Evolutionary conservation across 331 rosid species (phyloP).

Genomic region (Malus hybrid): DNA sequence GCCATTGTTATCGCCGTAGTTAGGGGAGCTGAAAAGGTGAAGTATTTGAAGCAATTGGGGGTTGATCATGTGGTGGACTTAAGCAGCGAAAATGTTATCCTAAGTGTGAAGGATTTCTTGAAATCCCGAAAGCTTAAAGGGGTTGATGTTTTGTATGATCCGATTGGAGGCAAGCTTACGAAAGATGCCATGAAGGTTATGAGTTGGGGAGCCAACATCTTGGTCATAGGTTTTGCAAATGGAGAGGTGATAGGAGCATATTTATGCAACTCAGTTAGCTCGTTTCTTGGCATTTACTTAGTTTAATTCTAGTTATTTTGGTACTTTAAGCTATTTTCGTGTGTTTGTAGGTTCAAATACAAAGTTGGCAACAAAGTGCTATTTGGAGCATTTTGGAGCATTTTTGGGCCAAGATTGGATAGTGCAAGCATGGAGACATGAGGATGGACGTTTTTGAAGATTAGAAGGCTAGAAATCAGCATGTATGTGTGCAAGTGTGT

Average conservation of each 20-base stretch:
- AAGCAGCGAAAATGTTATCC: constrained; percentile 43
- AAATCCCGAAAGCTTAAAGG: constrained; percentile 70
- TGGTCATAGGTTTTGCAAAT: constrained; percentile 89
- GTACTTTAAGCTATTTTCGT: no score
- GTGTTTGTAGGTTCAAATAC: no score
- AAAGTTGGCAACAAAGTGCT: no score
- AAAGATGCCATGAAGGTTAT: constrained; percentile 70
- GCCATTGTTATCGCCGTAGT: constrained; percentile 90
- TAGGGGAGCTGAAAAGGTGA: constrained; percentile 79
- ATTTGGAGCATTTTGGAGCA: no score
- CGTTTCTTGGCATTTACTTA: no score
- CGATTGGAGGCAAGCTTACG: constrained; percentile 84
- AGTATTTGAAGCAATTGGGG: constrained; percentile 63
- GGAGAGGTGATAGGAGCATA: constrained; percentile 39
- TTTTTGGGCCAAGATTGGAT: no score
- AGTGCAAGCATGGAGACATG: no score
- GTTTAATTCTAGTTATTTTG: no score
- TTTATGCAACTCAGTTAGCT: no score
- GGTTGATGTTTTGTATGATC: constrained; percentile 87
- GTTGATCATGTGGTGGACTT: constrained; percentile 92
- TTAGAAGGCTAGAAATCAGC: no score
- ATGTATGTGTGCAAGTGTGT: no score
- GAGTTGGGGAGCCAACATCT: constrained; percentile 87
- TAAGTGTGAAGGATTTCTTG: constrained; percentile 66
- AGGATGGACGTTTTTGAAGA: no score